A percentile compares a stretch with the other conserved stretches of the same genome.
Evolutionary conservation across 163 green algal genomes (phyloP).

Genomic region (Scenedesmus sp.): DNA sequence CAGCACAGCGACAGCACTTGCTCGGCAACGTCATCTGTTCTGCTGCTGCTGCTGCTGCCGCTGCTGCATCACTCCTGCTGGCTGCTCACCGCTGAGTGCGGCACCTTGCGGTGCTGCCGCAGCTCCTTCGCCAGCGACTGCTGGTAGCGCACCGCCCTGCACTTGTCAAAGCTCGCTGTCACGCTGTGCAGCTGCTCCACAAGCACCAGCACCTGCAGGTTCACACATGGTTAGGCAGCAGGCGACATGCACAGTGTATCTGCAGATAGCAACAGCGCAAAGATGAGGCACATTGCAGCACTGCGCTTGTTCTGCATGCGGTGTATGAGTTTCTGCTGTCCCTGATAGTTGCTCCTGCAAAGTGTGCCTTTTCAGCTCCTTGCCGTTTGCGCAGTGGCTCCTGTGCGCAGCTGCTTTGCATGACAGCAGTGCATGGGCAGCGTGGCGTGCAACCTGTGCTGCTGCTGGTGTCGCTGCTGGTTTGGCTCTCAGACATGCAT

Average conservation of each 20-base stretch:
- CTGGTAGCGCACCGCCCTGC: constrained; percentile 57
- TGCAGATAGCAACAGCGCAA: not conserved
- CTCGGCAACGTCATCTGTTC: not conserved
- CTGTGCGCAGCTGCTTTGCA: not conserved
- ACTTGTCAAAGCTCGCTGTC: constrained; percentile 67
- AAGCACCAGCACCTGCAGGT: constrained; percentile 64
- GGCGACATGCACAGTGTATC: not conserved
- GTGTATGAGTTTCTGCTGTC: not conserved
- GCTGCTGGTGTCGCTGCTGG: not conserved
- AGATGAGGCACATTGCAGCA: not conserved
- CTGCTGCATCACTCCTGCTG: not conserved
- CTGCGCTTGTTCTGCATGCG: not conserved
- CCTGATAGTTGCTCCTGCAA: not conserved
- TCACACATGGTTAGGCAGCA: not conserved
- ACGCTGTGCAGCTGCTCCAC: constrained; percentile 65
- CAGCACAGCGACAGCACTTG: not conserved
- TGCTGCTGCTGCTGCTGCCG: not conserved
- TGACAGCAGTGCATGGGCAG: no score
- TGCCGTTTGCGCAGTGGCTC: not conserved
- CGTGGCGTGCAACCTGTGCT: not conserved
- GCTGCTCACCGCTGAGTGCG: constrained; percentile 15
- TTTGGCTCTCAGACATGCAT: not conserved
- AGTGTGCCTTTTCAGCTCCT: not conserved
- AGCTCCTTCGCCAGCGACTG: constrained; percentile 44
- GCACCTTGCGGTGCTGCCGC: constrained; percentile 38